phyloP scores from a whole-genome alignment of 345 rosid species.

The Aurinia saxatilis region DNA sequence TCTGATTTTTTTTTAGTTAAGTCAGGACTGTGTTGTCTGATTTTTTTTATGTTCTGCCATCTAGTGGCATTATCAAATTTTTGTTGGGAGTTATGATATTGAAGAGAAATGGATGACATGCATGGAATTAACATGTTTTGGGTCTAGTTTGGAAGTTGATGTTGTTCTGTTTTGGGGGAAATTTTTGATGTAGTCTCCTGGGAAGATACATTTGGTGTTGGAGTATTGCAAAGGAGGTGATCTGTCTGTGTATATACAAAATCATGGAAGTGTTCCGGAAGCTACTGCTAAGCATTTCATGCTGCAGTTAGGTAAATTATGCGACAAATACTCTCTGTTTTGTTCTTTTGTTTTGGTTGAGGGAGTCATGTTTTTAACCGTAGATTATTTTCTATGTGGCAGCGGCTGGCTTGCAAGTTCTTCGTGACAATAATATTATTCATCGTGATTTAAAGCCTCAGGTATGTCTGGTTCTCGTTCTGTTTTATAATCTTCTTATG shows the following conservation, averaged over 20 bases:
- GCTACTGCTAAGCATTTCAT: conserved; percentile 80
- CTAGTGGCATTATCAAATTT: neutral
- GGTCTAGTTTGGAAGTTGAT: neutral
- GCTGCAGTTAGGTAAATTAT: conserved; percentile 73
- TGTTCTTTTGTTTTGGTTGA: conserved; percentile 7
- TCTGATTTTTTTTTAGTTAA: too few species aligned
- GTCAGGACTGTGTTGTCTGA: too few species aligned
- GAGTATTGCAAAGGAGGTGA: conserved; percentile 95
- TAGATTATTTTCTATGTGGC: conserved; percentile 8
- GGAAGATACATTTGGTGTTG: conserved; percentile 77
- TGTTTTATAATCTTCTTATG: neutral
- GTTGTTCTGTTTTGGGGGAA: neutral
- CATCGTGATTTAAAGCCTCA: conserved; percentile 98
- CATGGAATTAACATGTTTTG: neutral
- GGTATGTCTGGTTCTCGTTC: conserved; percentile 39
- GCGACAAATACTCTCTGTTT: too few species aligned
- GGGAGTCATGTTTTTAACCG: neutral
- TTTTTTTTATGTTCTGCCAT: too few species aligned
- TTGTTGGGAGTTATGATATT: neutral
- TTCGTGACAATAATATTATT: conserved; percentile 86
- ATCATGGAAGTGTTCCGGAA: conserved; percentile 68
- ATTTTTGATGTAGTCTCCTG: conserved; percentile 51
- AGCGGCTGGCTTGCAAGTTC: conserved; percentile 83
- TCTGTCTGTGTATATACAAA: conserved; percentile 74
- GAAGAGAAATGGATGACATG: neutral